These are phyloP conservation scores for Diaporthe nobilis DNA, from an alignment of 2,329 filamentous ascomycete genomes.

Conservation along the genomic window DNA sequence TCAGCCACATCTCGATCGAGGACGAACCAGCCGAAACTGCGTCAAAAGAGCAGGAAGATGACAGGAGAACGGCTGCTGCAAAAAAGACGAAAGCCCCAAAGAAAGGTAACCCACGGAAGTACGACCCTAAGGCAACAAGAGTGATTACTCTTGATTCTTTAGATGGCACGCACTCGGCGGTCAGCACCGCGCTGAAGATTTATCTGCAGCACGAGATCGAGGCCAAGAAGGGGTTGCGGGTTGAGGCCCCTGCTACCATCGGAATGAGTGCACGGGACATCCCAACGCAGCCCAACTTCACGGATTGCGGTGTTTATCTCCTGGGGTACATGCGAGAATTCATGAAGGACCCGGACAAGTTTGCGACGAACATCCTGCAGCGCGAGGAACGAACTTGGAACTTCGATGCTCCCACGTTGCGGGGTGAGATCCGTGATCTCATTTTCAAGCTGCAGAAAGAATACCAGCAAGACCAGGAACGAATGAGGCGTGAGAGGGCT, in stretches of 20 bases:
- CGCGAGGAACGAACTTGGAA: slow-evolving; percentile 65
- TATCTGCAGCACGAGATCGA: slow-evolving; percentile 83
- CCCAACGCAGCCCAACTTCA: slow-evolving; percentile 85
- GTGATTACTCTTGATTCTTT: slow-evolving; percentile 94
- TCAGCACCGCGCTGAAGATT: slow-evolving; percentile 78
- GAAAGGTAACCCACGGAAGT: slow-evolving; percentile 53
- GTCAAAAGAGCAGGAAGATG: not conserved
- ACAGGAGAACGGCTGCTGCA: not conserved
- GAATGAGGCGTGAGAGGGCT: slow-evolving; percentile 52
- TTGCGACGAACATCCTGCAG: slow-evolving; percentile 76
- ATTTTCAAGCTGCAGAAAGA: slow-evolving; percentile 74
- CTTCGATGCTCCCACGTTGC: slow-evolving; percentile 72
- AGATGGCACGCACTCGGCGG: slow-evolving; percentile 72
- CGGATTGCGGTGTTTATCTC: slow-evolving; percentile 91
- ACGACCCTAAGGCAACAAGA: slow-evolving; percentile 69
- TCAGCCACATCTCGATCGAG: slow-evolving; percentile 34
- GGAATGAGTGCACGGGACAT: slow-evolving; percentile 80
- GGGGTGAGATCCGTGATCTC: slow-evolving; percentile 74
- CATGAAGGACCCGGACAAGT: slow-evolving; percentile 78
- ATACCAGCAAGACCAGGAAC: slow-evolving; percentile 63
- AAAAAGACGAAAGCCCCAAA: slow-evolving; percentile 47
- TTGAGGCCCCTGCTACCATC: slow-evolving; percentile 53
- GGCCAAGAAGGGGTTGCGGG: slow-evolving; percentile 66
- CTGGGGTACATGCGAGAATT: slow-evolving; percentile 89
- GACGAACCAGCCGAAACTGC: slow-evolving; percentile 19